Evolutionary conservation across 2,329 filamentous ascomycete genomes (phyloP).

Genomic region (Pleomassaria siparia): DNA sequence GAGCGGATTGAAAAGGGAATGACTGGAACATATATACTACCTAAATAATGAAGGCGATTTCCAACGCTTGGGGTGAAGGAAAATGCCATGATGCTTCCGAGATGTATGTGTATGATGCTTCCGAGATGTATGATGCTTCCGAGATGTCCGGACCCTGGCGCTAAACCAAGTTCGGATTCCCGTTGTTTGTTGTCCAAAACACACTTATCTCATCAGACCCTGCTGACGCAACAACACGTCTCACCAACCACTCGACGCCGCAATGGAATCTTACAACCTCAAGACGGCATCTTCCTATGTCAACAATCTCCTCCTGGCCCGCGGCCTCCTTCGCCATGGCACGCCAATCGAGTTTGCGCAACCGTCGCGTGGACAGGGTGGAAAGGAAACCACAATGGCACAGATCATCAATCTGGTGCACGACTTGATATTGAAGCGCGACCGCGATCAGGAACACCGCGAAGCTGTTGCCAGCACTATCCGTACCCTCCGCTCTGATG

Average conservation of each 20-base stretch:
- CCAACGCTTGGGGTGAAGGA: background rate
- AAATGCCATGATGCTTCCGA: background rate
- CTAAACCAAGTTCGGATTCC: background rate
- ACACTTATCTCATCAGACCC: background rate
- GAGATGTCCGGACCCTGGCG: background rate
- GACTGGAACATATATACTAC: background rate
- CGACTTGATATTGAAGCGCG: slow-evolving; percentile 85
- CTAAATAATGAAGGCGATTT: background rate
- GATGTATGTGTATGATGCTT: background rate
- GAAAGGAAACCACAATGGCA: slow-evolving; percentile 71
- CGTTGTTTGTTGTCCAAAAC: too few species aligned
- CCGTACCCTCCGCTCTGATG: slow-evolving; percentile 72
- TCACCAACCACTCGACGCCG: slow-evolving; percentile 1
- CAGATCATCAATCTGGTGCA: slow-evolving; percentile 91
- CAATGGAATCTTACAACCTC: slow-evolving; percentile 54
- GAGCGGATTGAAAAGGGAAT: too few species aligned
- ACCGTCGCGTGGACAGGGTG: slow-evolving; percentile 64
- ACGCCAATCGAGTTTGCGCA: slow-evolving; percentile 80
- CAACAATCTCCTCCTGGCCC: slow-evolving; percentile 66
- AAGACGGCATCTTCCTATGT: slow-evolving; percentile 65
- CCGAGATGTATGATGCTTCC: background rate
- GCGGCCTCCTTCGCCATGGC: slow-evolving; percentile 64
- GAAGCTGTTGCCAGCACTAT: slow-evolving; percentile 80
- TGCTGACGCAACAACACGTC: background rate
- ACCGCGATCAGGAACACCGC: slow-evolving; percentile 89